Evolutionary conservation across 495 filamentous ascomycete species (phyloP).

Genomic region (Aspergillus bertholletiae): DNA sequence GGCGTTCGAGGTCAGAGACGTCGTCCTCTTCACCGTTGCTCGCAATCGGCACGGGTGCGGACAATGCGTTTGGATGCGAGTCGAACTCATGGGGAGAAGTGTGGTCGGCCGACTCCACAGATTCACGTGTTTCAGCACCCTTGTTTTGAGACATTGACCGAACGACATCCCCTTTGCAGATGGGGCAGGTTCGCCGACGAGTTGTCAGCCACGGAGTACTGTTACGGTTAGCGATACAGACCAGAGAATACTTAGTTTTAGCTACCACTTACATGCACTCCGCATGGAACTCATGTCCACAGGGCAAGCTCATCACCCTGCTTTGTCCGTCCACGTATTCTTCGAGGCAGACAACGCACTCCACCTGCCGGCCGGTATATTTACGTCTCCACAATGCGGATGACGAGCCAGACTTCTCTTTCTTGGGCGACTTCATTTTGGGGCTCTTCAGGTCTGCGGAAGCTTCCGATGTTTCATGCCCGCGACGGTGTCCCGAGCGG

Average conservation of each 20-base stretch:
- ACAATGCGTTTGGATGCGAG: constrained; percentile 35
- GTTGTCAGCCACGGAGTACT: constrained; percentile 99
- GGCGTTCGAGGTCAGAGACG: constrained; percentile 37
- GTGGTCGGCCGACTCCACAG: constrained; percentile 41
- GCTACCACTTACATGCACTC: constrained; percentile 89
- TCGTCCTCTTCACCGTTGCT: constrained; percentile 28
- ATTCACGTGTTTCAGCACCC: constrained; percentile 47
- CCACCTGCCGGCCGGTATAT: constrained; percentile 82
- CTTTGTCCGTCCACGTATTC: constrained; percentile 96
- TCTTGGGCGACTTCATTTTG: constrained; percentile 32
- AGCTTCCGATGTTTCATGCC: constrained; percentile 60
- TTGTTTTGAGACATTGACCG: constrained; percentile 49
- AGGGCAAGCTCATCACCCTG: constrained; percentile 95
- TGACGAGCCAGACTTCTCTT: constrained; percentile 47
- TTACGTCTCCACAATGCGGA: constrained; percentile 66
- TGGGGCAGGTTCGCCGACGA: constrained; percentile 89
- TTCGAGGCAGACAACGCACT: constrained; percentile 97
- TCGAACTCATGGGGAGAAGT: constrained; percentile 8
- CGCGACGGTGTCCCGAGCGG: constrained; percentile 46
- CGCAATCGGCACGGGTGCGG: constrained; percentile 45
- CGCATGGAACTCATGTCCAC: constrained; percentile 95
- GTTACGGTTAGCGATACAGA: constrained; percentile 14
- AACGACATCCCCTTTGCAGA: constrained; percentile 97
- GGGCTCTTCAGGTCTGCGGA: constrained; percentile 34
- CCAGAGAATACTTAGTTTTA: not conserved